phyloP scores from a whole-genome alignment of 78 protist species.

The Cavenderia fasciculata region DNA sequence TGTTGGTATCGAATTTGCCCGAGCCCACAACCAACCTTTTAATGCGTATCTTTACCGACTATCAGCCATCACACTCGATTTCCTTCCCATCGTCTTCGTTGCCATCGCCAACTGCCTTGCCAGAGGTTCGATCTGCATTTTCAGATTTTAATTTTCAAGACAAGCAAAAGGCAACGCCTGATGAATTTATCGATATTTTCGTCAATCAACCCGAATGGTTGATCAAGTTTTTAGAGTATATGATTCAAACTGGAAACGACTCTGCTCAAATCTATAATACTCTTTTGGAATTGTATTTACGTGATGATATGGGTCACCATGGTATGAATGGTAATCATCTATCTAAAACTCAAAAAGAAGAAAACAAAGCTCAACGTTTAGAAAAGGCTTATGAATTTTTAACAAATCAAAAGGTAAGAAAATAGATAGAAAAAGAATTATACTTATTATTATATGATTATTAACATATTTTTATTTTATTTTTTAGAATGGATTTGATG shows the following conservation, averaged over 20 bases:
- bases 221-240: conserved; percentile 84
- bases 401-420: conserved; percentile 45
- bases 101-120: not conserved
- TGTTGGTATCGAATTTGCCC: conserved; percentile 76
- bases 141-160: not conserved
- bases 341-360: not conserved
- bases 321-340: not conserved
- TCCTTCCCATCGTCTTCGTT: not conserved
- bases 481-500: conserved; percentile 33
- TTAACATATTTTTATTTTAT: not conserved
- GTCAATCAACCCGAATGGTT: conserved; percentile 85
- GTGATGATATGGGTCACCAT: conserved; percentile 33
- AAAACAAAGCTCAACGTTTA: conserved; percentile 1
- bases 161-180: conserved; percentile 70
- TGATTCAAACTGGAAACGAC: conserved; percentile 43
- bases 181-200: conserved; percentile 88
- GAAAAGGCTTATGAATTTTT: conserved; percentile 73
- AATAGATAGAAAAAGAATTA: not conserved
- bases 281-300: conserved; percentile 91
- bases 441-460: too few relatives aligned
- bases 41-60: conserved; percentile 87
- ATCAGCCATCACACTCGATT: too few relatives aligned
- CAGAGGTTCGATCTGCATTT: conserved; percentile 4
- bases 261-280: conserved; percentile 83
- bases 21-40: conserved; percentile 84